Conservation (phyloP, 169 alveolate genomes). For the Pseudocohnilembus persalinus region DNA sequence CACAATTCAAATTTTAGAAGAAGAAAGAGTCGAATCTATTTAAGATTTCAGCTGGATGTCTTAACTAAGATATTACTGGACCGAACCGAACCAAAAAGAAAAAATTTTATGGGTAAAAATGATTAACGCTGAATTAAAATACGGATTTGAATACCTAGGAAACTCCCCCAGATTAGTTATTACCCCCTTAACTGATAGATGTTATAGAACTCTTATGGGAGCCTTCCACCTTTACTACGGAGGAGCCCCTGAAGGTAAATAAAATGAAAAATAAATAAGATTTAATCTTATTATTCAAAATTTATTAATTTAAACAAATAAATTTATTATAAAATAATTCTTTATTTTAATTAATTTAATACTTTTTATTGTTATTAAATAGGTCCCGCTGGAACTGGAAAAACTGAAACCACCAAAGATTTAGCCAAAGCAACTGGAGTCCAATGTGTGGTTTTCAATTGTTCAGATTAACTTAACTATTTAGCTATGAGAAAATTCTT, state of each 20-base stretch:
- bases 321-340: too few relatives aligned
- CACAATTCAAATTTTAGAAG: conserved; percentile 74
- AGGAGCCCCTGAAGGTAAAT: conserved; percentile 90
- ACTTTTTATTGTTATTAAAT: too few relatives aligned
- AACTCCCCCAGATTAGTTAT: conserved; percentile 80
- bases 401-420: conserved; percentile 86
- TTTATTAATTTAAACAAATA: too few relatives aligned
- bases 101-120: conserved; percentile 65
- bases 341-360: too few relatives aligned
- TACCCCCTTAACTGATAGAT: conserved; percentile 85
- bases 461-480: conserved; percentile 81
- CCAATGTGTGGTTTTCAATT: conserved; percentile 79
- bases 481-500: conserved; percentile 85
- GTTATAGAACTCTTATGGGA: conserved; percentile 82
- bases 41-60: conserved; percentile 91
- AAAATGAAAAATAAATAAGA: conserved; percentile 60
- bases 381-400: conserved; percentile 57
- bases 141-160: conserved; percentile 83
- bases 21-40: conserved; percentile 65
- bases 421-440: conserved; percentile 81
- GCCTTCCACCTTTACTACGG: conserved; percentile 82
- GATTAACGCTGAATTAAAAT: conserved; percentile 74
- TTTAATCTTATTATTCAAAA: too few relatives aligned
- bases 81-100: conserved; percentile 57
- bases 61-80: conserved; percentile 91